Evolutionary conservation across 768 basidiomycete species (phyloP), one percentile per base, ranked within the genome.

Genomic region (Cytidiella melzeri): DNA sequence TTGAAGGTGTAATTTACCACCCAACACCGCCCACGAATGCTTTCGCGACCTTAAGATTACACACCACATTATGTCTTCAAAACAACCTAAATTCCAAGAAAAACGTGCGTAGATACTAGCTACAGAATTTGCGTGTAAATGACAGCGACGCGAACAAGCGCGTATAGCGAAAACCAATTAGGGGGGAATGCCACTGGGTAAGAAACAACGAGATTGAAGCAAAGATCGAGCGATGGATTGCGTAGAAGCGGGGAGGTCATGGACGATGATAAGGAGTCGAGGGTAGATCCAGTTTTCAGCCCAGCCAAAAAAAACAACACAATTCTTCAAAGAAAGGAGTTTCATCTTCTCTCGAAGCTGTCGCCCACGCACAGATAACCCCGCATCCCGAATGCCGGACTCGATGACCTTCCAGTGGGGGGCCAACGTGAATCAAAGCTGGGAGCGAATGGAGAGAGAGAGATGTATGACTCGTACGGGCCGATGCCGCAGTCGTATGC

Each of bases 261-360:
- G 1, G 47, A 53, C 15, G 45, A 20, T n/a, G 55, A 44, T 15
- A 43, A 40, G 54, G 43, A 45, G 53, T 46, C 51, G 38, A 13
- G 26, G 48, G 5, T 20, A 47, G 26, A 26, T 41, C 47, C 47
- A 49, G 50, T 52, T 52, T 52, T 19, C 47, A 47, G 43, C n/a
- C 50, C 50, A 51, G 50, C 43, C 47, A 48, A 47, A 52, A 50
- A 48, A 19, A 52, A n/a, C n/a, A n/a, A n/a, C n/a, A n/a, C n/a
- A n/a, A n/a, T n/a, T n/a, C n/a, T n/a, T n/a, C n/a, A n/a, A n/a
- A n/a, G n/a, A n/a, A n/a, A n/a, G n/a, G n/a, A n/a, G n/a, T n/a
- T n/a, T n/a, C n/a, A n/a, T n/a, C n/a, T 25, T 36, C 37, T 24
- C 20, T 24, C 42, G 36, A 38, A 36, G 44, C 38, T 40, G 41